Base-by-base conservation (phyloP, 805 yeast genomes). In the Starmerella potacharoeniae region DNA sequence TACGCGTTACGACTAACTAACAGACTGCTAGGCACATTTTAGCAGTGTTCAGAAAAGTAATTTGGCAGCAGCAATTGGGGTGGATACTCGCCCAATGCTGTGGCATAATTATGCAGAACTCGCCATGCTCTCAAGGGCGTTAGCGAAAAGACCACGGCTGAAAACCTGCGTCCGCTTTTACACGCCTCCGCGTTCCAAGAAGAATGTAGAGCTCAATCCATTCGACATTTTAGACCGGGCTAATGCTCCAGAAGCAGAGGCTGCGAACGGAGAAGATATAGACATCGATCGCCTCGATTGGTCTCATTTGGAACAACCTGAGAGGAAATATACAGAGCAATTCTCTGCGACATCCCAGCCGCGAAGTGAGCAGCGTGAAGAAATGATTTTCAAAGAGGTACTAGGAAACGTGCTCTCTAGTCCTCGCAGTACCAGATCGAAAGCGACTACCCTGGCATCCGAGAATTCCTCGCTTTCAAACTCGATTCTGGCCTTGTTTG, bases 301-400 rank as follows among this genome's bases (percentile, higher is more conserved):
- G 51, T 44, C 49, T 14, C 50, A 44, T 41, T 9, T 46, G 39
- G 46, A 44, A 34, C 41, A 45, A 41, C 50, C 47, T 1, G 47
- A 22, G 11, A 11, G 14, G 5, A 36, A 44, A 39, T 30, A 28
- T 6, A 17, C 39, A 6, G 55, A 43, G 41, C 34, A 9, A 4
- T 42, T 28, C 33, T 17, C 53, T 2, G 34, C 44, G n/a, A 36
- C 28, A 7, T 43, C 43, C 11, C 17, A 28, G 14, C 46, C 39
- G 33, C 51, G 44, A 29, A 39, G 55, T n/a, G 60, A 50, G 42
- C 58, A 54, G 51, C 53, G 53, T 40, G 60, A 57, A 35, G 58
- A 57, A 35, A 48, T 57, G 51, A 57, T 57, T 17, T 55, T 58
- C 49, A 55, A 55, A 17, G 57, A 56, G 40, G 60, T 58, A 7